phyloP scores from a whole-genome alignment of 2,329 filamentous ascomycete species.

The Alternaria sp. region DNA sequence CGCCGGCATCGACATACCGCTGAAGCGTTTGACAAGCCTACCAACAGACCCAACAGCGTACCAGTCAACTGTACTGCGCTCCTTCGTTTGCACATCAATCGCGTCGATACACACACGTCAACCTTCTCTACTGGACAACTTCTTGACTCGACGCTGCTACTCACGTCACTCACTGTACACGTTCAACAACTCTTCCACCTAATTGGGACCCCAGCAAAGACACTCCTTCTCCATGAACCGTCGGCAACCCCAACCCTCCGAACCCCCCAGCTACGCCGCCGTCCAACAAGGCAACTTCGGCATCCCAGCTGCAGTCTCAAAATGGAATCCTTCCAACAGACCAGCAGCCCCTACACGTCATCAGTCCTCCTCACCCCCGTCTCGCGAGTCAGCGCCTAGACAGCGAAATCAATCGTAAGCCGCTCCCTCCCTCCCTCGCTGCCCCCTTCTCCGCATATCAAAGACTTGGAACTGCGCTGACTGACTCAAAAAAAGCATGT shows the following conservation, averaged over 20 bases:
- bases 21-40: neutral
- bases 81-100: neutral
- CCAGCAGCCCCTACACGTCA: neutral
- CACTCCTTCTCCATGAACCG: neutral
- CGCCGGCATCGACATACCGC: neutral
- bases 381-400: neutral
- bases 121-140: no score
- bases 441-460: no score
- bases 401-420: slow-evolving; percentile 1
- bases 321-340: neutral
- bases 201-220: no score
- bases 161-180: no score
- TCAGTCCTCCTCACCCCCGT: neutral
- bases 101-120: no score
- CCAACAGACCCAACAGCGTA: neutral
- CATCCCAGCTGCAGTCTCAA: neutral
- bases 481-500: slow-evolving; percentile 3
- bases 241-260: neutral
- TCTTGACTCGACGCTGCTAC: no score
- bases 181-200: no score
- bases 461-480: no score
- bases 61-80: neutral
- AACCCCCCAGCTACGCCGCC: neutral
- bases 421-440: neutral
- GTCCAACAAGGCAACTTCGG: neutral